phyloP scores from a whole-genome alignment of 768 basidiomycete species.

The Lactifluus rugatus region DNA sequence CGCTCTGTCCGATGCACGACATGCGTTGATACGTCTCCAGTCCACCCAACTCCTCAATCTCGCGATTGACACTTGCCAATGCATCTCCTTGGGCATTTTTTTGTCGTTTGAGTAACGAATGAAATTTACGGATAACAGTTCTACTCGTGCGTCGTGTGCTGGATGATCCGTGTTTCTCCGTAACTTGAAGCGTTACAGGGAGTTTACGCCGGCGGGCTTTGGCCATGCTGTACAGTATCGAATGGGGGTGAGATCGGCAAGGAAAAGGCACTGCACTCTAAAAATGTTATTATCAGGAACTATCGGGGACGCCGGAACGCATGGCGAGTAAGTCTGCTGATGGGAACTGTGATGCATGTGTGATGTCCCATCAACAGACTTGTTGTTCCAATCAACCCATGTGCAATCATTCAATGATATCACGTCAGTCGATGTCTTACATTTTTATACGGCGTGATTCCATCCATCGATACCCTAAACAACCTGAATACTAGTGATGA shows the following conservation, averaged over 20 bases:
- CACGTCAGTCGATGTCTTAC: not conserved
- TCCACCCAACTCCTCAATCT: slow-evolving; percentile 68
- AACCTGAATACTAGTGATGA: not conserved
- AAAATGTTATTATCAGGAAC: too few species aligned
- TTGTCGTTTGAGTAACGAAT: slow-evolving; percentile 66
- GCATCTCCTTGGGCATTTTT: slow-evolving; percentile 39
- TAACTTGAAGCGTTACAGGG: slow-evolving; percentile 36
- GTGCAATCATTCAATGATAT: not conserved
- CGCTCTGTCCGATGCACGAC: slow-evolving; percentile 71
- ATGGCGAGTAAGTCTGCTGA: too few species aligned
- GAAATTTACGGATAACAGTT: slow-evolving; percentile 68
- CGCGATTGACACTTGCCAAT: slow-evolving; percentile 43
- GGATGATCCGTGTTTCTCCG: slow-evolving; percentile 29
- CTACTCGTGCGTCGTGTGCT: slow-evolving; percentile 54
- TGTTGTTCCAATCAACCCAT: too few species aligned
- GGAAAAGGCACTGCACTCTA: too few species aligned
- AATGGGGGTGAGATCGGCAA: not conserved
- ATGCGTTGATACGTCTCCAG: slow-evolving; percentile 74
- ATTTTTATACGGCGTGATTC: not conserved
- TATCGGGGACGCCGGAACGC: too few species aligned
- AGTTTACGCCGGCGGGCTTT: slow-evolving; percentile 36
- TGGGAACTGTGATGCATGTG: too few species aligned
- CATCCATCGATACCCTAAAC: not conserved
- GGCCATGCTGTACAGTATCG: slow-evolving; percentile 28
- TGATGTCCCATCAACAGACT: too few species aligned